Evolutionary conservation across 1,284 basidiomycete genomes (phyloP).

Genomic region (Ganoderma boninense): DNA sequence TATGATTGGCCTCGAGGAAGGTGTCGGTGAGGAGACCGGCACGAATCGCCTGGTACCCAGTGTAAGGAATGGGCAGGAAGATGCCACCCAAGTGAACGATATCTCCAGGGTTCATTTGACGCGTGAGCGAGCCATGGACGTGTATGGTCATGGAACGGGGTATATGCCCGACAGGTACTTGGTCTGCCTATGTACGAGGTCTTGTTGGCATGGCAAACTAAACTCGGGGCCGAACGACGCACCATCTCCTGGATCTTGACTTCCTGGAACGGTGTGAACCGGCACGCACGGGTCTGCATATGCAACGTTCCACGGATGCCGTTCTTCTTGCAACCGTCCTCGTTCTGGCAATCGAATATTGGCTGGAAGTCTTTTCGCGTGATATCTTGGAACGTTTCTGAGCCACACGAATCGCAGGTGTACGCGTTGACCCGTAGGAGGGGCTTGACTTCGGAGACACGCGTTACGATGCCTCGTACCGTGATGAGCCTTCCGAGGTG

Average conservation of each 20-base stretch:
- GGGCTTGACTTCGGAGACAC: conserved; percentile 98
- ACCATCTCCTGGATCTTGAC: conserved; percentile 99
- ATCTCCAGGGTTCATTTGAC: conserved; percentile 95
- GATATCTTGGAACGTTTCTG: conserved; percentile 98
- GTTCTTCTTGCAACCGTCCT: conserved; percentile 86
- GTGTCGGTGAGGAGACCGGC: conserved; percentile 98
- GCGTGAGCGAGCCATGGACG: conserved; percentile 89
- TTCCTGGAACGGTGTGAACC: conserved; percentile 99
- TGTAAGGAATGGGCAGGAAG: conserved; percentile 91
- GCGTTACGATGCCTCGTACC: conserved; percentile 96
- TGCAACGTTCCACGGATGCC: conserved; percentile 91
- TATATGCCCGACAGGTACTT: conserved; percentile 99
- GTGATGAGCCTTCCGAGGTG: conserved; percentile 95
- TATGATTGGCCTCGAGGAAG: conserved; percentile 92
- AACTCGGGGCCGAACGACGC: conserved; percentile 29
- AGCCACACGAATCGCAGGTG: conserved; percentile 98
- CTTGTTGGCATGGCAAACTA: background rate
- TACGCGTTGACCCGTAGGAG: conserved; percentile 97
- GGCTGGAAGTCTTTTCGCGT: conserved; percentile 94
- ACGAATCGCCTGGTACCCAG: conserved; percentile 88
- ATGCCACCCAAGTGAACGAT: conserved; percentile 92
- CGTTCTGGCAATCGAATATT: conserved; percentile 87
- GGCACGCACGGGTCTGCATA: conserved; percentile 97
- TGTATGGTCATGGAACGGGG: conserved; percentile 98
- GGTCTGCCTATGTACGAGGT: conserved; percentile 80